Base-by-base conservation (phyloP, 2,329 filamentous ascomycete species). In the Proliferodiscus dingleyae region DNA sequence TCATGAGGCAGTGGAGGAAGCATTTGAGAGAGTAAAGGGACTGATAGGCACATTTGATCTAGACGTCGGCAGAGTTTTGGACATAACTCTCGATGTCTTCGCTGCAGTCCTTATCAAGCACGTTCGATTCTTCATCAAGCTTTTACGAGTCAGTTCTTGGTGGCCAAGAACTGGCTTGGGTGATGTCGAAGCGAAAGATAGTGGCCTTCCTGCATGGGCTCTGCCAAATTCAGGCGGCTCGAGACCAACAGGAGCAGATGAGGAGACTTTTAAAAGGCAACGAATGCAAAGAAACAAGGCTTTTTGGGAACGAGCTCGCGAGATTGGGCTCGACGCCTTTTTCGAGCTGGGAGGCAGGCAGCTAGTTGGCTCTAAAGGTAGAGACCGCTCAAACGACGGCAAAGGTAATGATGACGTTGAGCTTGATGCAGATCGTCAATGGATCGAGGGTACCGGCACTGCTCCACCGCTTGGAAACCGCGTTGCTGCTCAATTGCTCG, bases 21-120 rank as follows among this genome's bases (percentile, higher is more conserved):
- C 89, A 0, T 96, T 95, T 59, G 87, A 96, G 63, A 83, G 84
- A 53, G 85, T 98, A 52, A 96, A 95, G 67, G 91, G 87, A 13
- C 78, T 98, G 58, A 95, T 98, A 54, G 93, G 93, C 46, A 93
- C 93, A 6, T 98, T 98, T 61, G 91, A 98, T 66, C 76, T 98
- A 51, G 93, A 98, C 64, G 93, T 96, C 29, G 94, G 93, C 39
- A 81, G 94, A 60, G 91, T 94, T 4, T 75, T 98, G 9, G 93
- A 98, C 64, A 89, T 97, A 18, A 94, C 89, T 0, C 75, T 98
- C 15, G 93, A 98, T 62, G 89, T 97, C 24, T 95, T 95, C 61
- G 93, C 93, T 1, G 89, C 90, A 10, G 85, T 95, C 1, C 78
- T 98, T 42, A 87, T 98, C 59, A 94, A 94, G 62, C 89, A 95